phyloP scores from a whole-genome alignment of 148 eudicot genomes.

The Vaccinium corymbosum region DNA sequence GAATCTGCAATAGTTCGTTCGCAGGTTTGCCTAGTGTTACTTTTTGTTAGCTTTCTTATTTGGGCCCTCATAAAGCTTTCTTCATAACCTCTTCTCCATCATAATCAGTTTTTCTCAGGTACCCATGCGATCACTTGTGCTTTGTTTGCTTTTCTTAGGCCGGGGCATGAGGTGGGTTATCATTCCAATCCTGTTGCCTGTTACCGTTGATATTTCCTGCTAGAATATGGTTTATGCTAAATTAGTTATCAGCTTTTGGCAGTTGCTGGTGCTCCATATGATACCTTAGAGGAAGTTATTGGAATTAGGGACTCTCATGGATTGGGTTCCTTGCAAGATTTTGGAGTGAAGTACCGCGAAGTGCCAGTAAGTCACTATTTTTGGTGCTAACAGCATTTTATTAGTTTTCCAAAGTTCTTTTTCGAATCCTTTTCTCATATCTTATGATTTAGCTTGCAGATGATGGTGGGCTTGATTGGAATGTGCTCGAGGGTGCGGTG shows the following conservation, averaged over 20 bases:
- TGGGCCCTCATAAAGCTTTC: conserved; percentile 8
- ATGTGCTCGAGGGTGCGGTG: conserved; percentile 54
- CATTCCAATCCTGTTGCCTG: conserved; percentile 1
- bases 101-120: conserved; percentile 89
- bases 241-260: conserved; percentile 79
- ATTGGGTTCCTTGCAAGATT: conserved; percentile 83
- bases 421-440: background rate
- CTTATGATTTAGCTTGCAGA: conserved; percentile 56
- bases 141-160: conserved; percentile 87
- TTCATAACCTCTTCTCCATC: conserved; percentile 16
- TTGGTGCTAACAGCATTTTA: conserved; percentile 1
- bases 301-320: conserved; percentile 80
- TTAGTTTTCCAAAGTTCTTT: background rate
- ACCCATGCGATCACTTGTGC: conserved; percentile 99
- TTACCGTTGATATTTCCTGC: background rate
- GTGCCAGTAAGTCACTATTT: conserved; percentile 48
- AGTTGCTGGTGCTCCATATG: conserved; percentile 97
- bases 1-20: conserved; percentile 94
- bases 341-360: conserved; percentile 81
- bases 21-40: conserved; percentile 45
- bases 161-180: conserved; percentile 78
- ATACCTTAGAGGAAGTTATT: conserved; percentile 94
- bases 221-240: conserved; percentile 19
- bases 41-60: conserved; percentile 2
- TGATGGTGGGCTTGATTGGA: conserved; percentile 92